A percentile compares a stretch with the other conserved stretches of the same genome.
Evolutionary conservation across 306 rosid genomes (phyloP).

Genomic region (Quercus glauca): DNA sequence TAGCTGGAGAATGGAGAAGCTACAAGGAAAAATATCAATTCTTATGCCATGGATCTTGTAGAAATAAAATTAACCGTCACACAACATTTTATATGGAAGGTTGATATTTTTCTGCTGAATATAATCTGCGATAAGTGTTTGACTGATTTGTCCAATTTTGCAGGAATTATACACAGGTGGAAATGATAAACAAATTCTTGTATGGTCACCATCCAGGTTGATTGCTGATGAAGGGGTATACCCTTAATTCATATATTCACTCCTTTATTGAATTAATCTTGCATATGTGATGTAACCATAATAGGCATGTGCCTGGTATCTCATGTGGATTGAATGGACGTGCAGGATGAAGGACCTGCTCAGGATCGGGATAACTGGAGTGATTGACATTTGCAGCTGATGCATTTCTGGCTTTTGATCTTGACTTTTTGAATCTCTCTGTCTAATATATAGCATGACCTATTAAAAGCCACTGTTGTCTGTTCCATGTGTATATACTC

Average conservation of each 20-base stretch:
- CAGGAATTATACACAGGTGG: conserved; percentile 96
- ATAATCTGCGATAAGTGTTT: neutral
- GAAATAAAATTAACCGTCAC: neutral
- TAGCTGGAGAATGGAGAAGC: neutral
- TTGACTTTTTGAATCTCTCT: neutral
- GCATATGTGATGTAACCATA: neutral
- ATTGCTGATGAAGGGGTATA: conserved; percentile 50
- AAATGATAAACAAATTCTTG: conserved; percentile 84
- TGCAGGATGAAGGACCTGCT: conserved; percentile 53
- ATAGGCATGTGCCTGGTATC: conserved; percentile 9
- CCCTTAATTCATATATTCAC: conserved; percentile 1
- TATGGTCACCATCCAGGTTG: conserved; percentile 74
- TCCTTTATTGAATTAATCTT: conserved; percentile 4
- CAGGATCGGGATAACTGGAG: conserved; percentile 87
- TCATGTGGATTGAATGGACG: conserved; percentile 36
- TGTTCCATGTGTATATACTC: conserved; percentile 9
- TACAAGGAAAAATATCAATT: neutral
- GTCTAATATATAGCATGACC: neutral
- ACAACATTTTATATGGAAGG: neutral
- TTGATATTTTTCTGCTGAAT: neutral
- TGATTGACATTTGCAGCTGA: conserved; percentile 34
- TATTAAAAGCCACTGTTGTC: neutral
- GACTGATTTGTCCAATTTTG: conserved; percentile 3
- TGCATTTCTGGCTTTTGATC: neutral
- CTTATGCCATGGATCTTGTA: neutral